phyloP scores from a whole-genome alignment of 768 basidiomycete genomes.

The Podaxis sp. region DNA sequence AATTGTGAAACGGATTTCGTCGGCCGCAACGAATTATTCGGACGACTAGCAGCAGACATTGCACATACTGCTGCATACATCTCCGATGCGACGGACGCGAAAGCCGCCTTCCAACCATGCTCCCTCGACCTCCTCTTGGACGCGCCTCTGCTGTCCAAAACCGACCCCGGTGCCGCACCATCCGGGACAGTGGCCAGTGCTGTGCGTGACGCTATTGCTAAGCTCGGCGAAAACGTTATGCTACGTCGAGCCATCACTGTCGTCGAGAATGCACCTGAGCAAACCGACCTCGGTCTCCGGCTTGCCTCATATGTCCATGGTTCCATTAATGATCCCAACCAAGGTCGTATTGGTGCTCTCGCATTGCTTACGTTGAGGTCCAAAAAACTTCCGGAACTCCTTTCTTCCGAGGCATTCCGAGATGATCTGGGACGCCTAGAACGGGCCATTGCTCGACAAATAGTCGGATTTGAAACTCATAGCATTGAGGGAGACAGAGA shows the following conservation, averaged over 20 bases:
- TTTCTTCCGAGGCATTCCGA: slow-evolving; percentile 45
- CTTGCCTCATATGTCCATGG: slow-evolving; percentile 65
- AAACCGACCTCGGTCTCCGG: slow-evolving; percentile 34
- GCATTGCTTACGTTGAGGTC: slow-evolving; percentile 52
- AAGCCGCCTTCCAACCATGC: slow-evolving; percentile 40
- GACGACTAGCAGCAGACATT: slow-evolving; percentile 69
- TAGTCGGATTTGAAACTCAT: slow-evolving; percentile 74
- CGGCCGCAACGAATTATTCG: slow-evolving; percentile 79
- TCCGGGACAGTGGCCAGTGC: slow-evolving; percentile 52
- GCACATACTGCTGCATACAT: slow-evolving; percentile 81
- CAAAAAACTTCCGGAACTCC: slow-evolving; percentile 35
- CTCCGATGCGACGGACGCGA: slow-evolving; percentile 32
- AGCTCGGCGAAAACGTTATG: slow-evolving; percentile 77
- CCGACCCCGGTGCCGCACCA: slow-evolving; percentile 28
- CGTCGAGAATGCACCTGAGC: slow-evolving; percentile 34
- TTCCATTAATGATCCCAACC: slow-evolving; percentile 35
- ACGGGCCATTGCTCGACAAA: slow-evolving; percentile 78
- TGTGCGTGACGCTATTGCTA: slow-evolving; percentile 65
- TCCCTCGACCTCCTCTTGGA: slow-evolving; percentile 47
- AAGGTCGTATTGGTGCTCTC: slow-evolving; percentile 60
- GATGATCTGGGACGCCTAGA: slow-evolving; percentile 60
- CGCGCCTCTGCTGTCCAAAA: slow-evolving; percentile 60
- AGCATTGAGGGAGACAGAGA: slow-evolving; percentile 40
- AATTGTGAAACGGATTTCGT: slow-evolving; percentile 99
- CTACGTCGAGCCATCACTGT: slow-evolving; percentile 55